Evolutionary conservation across 1,284 basidiomycete genomes (phyloP).

Genomic region (Phellopilus nigrolimitatus): DNA sequence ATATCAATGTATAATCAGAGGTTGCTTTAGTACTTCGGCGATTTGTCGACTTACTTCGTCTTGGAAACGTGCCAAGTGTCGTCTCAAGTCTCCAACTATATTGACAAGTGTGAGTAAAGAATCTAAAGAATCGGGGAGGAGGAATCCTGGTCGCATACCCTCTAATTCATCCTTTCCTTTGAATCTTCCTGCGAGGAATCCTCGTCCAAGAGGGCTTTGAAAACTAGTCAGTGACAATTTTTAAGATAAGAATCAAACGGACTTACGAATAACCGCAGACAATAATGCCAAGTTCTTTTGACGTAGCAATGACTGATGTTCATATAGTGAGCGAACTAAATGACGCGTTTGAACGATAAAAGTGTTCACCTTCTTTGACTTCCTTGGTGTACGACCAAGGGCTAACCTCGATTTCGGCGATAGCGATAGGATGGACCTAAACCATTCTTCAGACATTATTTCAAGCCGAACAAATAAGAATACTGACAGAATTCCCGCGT

Average conservation of each 20-base stretch:
- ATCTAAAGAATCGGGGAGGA: background rate
- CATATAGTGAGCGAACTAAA: slow-evolving; percentile 22
- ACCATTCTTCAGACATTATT: background rate
- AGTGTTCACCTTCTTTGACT: slow-evolving; percentile 31
- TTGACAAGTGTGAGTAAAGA: slow-evolving; percentile 24
- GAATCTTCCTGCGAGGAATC: slow-evolving; percentile 50
- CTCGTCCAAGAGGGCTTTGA: slow-evolving; percentile 51
- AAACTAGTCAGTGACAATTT: too few species aligned
- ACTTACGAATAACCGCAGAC: slow-evolving; percentile 50
- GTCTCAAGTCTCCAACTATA: slow-evolving; percentile 26
- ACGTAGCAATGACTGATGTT: slow-evolving; percentile 33
- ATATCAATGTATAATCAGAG: background rate
- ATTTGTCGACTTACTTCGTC: slow-evolving; percentile 23
- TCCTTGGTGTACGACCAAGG: slow-evolving; percentile 45
- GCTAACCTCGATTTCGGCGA: slow-evolving; percentile 51
- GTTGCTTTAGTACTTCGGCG: too few species aligned
- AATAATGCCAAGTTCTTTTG: slow-evolving; percentile 43
- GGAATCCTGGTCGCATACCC: slow-evolving; percentile 21
- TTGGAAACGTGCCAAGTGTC: slow-evolving; percentile 14
- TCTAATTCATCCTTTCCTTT: slow-evolving; percentile 45
- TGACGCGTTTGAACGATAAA: background rate
- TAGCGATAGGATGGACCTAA: slow-evolving; percentile 43
- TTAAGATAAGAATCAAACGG: too few species aligned
- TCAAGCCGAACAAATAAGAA: background rate
- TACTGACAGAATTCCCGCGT: slow-evolving; percentile 35